Evolutionary conservation across 1,139 yeast genomes (phyloP), one percentile per base, ranked within the genome.

Genomic region (Candida sanyaensis): DNA sequence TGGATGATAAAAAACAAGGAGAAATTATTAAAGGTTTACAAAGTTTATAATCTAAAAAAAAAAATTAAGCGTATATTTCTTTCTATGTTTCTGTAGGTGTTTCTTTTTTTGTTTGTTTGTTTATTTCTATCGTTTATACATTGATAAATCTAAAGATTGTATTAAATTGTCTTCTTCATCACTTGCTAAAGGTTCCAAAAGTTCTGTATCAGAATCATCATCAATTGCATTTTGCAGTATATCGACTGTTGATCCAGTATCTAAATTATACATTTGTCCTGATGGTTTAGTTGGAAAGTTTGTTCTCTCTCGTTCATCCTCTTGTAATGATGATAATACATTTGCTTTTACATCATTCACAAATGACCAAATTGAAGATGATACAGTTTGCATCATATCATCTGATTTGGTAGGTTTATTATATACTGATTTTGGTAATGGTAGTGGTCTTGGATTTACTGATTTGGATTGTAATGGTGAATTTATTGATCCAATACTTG

Each of bases 11-110:
- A 44, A 77, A 64, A 58, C 88, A 83, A 36, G 60, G 73, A 13
- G 81, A 79, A 50, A 61, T 83, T 48, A 73, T 81, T 45, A 76
- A 74, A 56, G 84, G 83, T 4, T 68, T 75, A 56, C 75, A 71
- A 50, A 61, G 64, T 6, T 58, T 64, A 45, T 65, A 59, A 47
- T 23, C 28, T 30, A 6, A 37, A 10, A 31, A 21, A 44, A 9
- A n/a, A 31, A 11, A 17, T 21, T 39, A 23, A 27, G 34, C 7
- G 33, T 39, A 43, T 21, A 13, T 37, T 9, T 17, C 21, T 2
- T 17, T 3, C 21, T 30, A 37, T n/a, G 13, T 37, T 21, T 13
- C n/a, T 29, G 30, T 21, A 4, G 27, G 28, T 31, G 4, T 12
- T 12, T 43, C 3, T 17, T 17, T 17, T 17, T 17, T 17, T n/a